A percentile compares a stretch with the other conserved stretches of the same genome.
These are phyloP conservation scores for Rauvolfia tetraphylla DNA, from an alignment of 257 asterid genomes.

Conservation along the genomic window DNA sequence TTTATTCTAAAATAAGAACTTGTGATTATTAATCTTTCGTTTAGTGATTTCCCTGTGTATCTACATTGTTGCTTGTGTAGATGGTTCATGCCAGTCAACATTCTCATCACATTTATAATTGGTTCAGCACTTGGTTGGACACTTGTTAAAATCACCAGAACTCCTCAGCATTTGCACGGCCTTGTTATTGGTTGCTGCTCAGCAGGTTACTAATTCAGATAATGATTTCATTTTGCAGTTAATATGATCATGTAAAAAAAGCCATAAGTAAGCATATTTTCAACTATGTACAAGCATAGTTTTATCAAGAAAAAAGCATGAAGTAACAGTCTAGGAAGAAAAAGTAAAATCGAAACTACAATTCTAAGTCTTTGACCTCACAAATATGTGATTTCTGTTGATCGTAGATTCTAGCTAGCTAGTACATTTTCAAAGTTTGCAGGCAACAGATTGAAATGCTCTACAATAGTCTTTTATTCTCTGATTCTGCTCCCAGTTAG, in stretches of 20 bases:
- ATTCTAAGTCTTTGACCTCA: neutral
- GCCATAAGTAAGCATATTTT: too few relatives aligned
- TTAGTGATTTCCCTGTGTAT: neutral
- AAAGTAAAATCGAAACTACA: neutral
- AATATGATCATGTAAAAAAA: neutral
- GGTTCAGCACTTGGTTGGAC: constrained; percentile 43
- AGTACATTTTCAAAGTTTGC: too few relatives aligned
- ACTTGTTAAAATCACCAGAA: constrained; percentile 28
- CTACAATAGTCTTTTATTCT: too few relatives aligned
- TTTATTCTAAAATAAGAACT: too few relatives aligned
- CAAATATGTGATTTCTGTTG: too few relatives aligned
- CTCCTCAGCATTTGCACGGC: constrained; percentile 35
- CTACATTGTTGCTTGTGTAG: constrained; percentile 13
- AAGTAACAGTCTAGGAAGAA: too few relatives aligned
- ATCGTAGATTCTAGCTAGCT: too few relatives aligned
- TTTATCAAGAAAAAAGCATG: too few relatives aligned
- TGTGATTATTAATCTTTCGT: neutral
- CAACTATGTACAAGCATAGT: too few relatives aligned
- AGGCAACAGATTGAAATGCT: too few relatives aligned
- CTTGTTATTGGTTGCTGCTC: constrained; percentile 44
- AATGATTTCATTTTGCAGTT: neutral
- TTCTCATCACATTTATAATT: constrained; percentile 30
- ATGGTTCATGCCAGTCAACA: constrained; percentile 39
- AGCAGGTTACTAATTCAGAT: constrained; percentile 19
- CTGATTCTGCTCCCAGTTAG: too few relatives aligned